Evolutionary conservation across 257 asterid genomes (phyloP).

Genomic region (Solanum tarijense): DNA sequence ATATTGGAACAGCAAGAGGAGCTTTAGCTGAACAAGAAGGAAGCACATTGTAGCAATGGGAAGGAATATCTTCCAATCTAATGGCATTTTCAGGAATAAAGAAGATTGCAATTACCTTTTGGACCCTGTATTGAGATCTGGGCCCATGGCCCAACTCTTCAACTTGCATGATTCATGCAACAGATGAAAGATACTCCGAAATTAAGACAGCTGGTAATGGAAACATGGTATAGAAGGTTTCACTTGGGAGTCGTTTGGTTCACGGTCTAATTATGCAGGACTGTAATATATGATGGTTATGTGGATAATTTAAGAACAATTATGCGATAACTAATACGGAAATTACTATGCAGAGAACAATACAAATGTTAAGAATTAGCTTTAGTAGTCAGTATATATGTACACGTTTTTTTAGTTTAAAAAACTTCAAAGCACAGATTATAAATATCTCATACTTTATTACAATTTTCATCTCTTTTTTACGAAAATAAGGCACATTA

Average conservation of each 20-base stretch:
- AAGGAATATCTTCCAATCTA: neutral
- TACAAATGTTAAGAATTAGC: neutral
- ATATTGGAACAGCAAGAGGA: neutral
- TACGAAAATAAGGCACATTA: neutral
- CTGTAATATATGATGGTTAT: neutral
- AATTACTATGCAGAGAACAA: neutral
- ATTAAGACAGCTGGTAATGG: neutral
- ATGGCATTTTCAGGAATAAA: neutral
- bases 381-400: neutral
- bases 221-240: neutral
- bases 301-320: neutral
- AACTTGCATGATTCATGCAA: neutral
- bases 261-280: neutral
- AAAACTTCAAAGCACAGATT: neutral
- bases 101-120: neutral
- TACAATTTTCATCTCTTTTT: no score
- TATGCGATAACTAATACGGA: neutral
- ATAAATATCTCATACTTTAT: neutral
- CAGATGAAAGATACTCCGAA: neutral
- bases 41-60: neutral
- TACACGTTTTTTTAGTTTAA: neutral
- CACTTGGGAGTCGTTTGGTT: neutral
- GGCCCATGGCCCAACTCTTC: neutral
- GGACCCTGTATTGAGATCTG: neutral
- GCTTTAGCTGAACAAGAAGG: neutral